A percentile compares a stretch with the other conserved stretches of the same genome.
These are phyloP conservation scores for Pterulicium gracile DNA, from an alignment of 1,284 basidiomycete species.

Conservation along the genomic window DNA sequence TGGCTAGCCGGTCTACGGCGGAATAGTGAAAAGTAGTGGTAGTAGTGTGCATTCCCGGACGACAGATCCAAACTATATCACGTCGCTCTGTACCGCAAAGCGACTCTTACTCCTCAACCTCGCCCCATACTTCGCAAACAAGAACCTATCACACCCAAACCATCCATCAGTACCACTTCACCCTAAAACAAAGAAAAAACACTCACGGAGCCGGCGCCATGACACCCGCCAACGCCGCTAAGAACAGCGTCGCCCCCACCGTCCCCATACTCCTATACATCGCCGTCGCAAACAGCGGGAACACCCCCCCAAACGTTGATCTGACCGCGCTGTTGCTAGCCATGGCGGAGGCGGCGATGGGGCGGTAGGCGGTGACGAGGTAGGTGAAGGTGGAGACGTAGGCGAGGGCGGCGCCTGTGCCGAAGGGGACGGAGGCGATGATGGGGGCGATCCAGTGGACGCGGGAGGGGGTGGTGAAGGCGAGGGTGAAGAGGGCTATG, in stretches of 20 bases:
- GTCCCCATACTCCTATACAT: conserved; percentile 56
- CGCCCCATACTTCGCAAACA: not conserved
- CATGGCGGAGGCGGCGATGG: conserved; percentile 71
- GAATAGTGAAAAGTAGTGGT: too few species aligned
- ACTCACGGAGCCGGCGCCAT: conserved; percentile 67
- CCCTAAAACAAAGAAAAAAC: not conserved
- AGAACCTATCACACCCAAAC: not conserved
- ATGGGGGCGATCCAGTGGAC: conserved; percentile 56
- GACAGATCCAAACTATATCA: too few species aligned
- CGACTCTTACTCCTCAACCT: not conserved
- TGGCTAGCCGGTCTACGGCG: too few species aligned
- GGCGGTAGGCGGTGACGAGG: conserved; percentile 61
- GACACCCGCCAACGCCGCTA: conserved; percentile 59
- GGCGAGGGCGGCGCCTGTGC: conserved; percentile 47
- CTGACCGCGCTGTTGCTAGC: conserved; percentile 63
- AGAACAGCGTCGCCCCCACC: conserved; percentile 65
- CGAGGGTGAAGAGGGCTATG: conserved; percentile 55
- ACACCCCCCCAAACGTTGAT: conserved; percentile 57
- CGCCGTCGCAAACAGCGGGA: conserved; percentile 56
- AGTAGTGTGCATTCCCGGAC: too few species aligned
- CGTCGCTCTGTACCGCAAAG: too few species aligned
- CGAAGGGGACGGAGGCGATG: conserved; percentile 54
- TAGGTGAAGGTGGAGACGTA: conserved; percentile 67
- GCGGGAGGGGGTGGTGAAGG: conserved; percentile 40
- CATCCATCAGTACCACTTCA: not conserved